These are phyloP conservation scores for Collybia nuda DNA, from an alignment of 768 basidiomycete species.

Conservation along the genomic window DNA sequence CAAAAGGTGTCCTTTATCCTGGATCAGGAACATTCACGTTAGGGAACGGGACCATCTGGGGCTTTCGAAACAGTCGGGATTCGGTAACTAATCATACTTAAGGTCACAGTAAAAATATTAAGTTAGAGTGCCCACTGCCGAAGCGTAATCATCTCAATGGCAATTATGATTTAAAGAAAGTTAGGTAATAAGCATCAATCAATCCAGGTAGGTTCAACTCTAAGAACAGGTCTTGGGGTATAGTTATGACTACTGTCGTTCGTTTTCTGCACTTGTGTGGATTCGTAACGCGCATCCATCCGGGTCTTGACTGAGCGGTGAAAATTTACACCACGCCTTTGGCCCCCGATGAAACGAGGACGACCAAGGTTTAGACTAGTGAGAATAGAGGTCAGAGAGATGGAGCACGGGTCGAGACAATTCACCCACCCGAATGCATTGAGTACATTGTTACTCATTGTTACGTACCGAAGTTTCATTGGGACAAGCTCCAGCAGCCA, in stretches of 20 bases:
- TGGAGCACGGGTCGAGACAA: not conserved
- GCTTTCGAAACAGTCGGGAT: too few relatives aligned
- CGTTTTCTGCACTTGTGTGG: conserved; percentile 13
- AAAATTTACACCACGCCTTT: conserved; percentile 39
- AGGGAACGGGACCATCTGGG: too few relatives aligned
- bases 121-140: too few relatives aligned
- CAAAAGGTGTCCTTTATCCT: too few relatives aligned
- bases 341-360: conserved; percentile 36
- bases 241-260: conserved; percentile 13
- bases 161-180: too few relatives aligned
- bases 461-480: conserved; percentile 31
- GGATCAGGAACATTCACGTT: too few relatives aligned
- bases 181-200: too few relatives aligned
- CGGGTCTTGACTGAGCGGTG: conserved; percentile 54
- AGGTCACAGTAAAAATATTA: too few relatives aligned
- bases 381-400: too few relatives aligned
- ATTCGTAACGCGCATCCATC: conserved; percentile 42
- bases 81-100: too few relatives aligned
- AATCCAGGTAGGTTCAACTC: conserved; percentile 34
- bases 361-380: conserved; percentile 30
- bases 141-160: too few relatives aligned
- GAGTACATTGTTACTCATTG: conserved; percentile 26
- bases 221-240: conserved; percentile 23
- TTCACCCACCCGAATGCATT: conserved; percentile 11
- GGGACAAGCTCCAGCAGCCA: conserved; percentile 59